phyloP scores from a whole-genome alignment of 345 rosid species.

The Geranium brycei region DNA sequence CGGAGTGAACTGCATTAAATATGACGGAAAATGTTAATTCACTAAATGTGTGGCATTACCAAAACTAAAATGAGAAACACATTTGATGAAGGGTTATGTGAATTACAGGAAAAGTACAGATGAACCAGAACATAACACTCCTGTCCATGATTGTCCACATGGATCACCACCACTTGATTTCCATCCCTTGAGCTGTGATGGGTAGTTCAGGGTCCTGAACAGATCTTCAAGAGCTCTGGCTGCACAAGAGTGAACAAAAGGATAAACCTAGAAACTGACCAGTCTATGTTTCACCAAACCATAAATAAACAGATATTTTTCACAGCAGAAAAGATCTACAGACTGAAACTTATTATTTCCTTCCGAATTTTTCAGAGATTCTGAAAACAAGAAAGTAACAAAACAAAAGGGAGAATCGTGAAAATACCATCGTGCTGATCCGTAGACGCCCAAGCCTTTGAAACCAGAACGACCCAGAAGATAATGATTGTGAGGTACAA shows the following conservation, averaged over 20 bases:
- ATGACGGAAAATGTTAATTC: neutral
- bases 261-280: neutral
- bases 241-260: constrained; percentile 16
- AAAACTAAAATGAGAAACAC: neutral
- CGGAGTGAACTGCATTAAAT: constrained; percentile 30
- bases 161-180: constrained; percentile 64
- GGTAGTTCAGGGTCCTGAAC: constrained; percentile 37
- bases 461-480: constrained; percentile 25
- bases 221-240: constrained; percentile 56
- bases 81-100: neutral
- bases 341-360: neutral
- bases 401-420: neutral
- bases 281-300: neutral
- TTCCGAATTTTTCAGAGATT: neutral
- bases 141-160: constrained; percentile 70
- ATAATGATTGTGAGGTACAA: constrained; percentile 14
- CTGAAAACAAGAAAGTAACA: constrained; percentile 7
- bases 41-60: neutral
- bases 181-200: constrained; percentile 68
- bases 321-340: neutral
- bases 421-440: constrained; percentile 61
- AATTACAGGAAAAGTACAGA: constrained; percentile 55
- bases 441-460: constrained; percentile 31
- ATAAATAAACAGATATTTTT: too few species aligned
- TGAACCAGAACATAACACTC: constrained; percentile 66